Evolutionary conservation across 371 early-diverging fungal species (phyloP).

Genomic region (Lichtheimia corymbifera): DNA sequence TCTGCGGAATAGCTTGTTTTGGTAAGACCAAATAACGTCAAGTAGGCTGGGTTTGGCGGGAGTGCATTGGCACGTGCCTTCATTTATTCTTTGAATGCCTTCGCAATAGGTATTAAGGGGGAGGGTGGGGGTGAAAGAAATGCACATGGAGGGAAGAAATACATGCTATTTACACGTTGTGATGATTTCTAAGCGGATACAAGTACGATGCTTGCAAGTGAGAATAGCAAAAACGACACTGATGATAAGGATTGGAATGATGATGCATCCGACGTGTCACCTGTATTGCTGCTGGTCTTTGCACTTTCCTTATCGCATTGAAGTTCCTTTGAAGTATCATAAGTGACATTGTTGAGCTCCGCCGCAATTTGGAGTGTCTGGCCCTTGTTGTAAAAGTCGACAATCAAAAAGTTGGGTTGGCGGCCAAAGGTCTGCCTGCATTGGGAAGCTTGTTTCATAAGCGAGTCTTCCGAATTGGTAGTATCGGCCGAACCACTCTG

Average conservation of each 20-base stretch:
- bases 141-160: no score
- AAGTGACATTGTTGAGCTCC: slow-evolving; percentile 65
- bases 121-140: no score
- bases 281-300: background rate
- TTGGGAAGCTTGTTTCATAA: slow-evolving; percentile 43
- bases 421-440: slow-evolving; percentile 50
- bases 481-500: slow-evolving; percentile 46
- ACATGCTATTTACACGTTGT: no score
- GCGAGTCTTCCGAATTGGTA: slow-evolving; percentile 49
- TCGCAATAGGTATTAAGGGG: no score
- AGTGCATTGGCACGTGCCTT: no score
- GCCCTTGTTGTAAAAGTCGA: slow-evolving; percentile 78
- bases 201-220: no score
- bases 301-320: slow-evolving; percentile 11
- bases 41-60: no score
- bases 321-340: slow-evolving; percentile 17
- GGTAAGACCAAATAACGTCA: no score
- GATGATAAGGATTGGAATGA: background rate
- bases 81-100: no score
- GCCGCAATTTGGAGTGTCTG: slow-evolving; percentile 56
- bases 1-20: no score
- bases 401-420: slow-evolving; percentile 70
- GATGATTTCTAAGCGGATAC: no score
- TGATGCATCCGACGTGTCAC: background rate
- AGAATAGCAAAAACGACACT: no score